Base-by-base conservation (phyloP, 1,139 yeast species). In the Williopsis jadinii region DNA sequence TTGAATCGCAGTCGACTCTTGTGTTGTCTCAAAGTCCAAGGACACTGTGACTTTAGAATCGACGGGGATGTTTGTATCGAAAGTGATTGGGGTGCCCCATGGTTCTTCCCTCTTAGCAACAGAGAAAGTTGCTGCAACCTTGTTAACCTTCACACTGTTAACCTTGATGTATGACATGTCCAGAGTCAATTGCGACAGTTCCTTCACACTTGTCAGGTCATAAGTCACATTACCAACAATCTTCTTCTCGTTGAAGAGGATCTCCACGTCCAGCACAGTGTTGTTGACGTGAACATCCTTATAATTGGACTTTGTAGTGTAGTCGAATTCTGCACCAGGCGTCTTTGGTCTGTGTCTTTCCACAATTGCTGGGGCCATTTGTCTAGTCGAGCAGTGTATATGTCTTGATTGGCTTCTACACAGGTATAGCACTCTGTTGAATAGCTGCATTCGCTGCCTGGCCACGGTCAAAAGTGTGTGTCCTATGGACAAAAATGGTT, bases 1-100 rank as follows among this genome's bases (percentile, higher is more conserved):
- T 62, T 88, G 96, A 49, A 87, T 66, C 2, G 95, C 96, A 2
- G 95, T 85, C 58, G 95, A 84, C 28, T 76, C 60, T 3, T 68
- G 67, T 2, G 95, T 87, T 37, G 96, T 87, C 45, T 71, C 66
- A 53, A 78, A 88, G 13, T 59, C 63, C 35, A 86, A 62, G 28
- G 59, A 52, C 28, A 87, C 59, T 8, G 52, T 47, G 32, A 71
- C 43, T 1, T 41, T 6, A 2, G 51, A 43, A 28, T 60, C 58
- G 12, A 50, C 44, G 2, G 44, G 35, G 2, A 51, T 41, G 2
- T 47, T 40, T 34, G 52, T 31, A 1, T 39, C 44, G 35, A 84
- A 68, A 14, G 64, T 60, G 50, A 86, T 63, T 8, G 83, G 70
- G 3, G 84, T 67, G 5, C 96, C 96, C 41, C 84, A 66, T 5